These are phyloP conservation scores for Cornus suecica DNA, from an alignment of 148 eudicot genomes.

Conservation along the genomic window DNA sequence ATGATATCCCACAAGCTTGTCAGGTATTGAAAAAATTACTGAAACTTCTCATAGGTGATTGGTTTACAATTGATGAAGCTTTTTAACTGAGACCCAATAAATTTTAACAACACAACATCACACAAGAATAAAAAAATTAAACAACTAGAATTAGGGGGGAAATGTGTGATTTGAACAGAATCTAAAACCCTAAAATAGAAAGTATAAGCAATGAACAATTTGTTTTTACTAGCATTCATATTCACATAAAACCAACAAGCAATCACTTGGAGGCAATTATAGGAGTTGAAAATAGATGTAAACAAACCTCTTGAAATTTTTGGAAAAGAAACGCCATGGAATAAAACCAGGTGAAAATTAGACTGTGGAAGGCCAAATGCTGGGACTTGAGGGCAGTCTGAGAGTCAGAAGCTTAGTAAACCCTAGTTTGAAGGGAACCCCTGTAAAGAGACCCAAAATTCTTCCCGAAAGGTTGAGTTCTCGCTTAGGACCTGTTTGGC, in stretches of 20 bases:
- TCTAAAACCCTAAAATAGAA: neutral
- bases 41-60: too few species aligned
- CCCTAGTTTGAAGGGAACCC: too few species aligned
- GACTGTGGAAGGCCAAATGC: too few species aligned
- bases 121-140: neutral
- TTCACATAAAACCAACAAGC: neutral
- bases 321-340: slow-evolving; percentile 62
- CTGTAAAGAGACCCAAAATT: too few species aligned
- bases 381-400: too few species aligned
- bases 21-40: too few species aligned
- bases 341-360: neutral
- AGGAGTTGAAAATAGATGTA: neutral
- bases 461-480: too few species aligned
- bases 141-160: neutral
- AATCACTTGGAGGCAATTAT: neutral
- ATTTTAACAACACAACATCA: neutral
- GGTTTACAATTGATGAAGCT: too few species aligned
- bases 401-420: too few species aligned
- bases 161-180: neutral
- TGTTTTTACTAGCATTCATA: neutral
- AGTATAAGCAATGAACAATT: neutral
- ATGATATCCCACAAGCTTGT: too few species aligned
- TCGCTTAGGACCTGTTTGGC: too few species aligned
- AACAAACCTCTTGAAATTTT: slow-evolving; percentile 67
- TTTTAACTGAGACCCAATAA: too few species aligned